Percentiles rank a stretch among this genome's conserved stretches.
Conservation (phyloP, 2,329 filamentous ascomycete genomes). For the Fusarium humuli region DNA sequence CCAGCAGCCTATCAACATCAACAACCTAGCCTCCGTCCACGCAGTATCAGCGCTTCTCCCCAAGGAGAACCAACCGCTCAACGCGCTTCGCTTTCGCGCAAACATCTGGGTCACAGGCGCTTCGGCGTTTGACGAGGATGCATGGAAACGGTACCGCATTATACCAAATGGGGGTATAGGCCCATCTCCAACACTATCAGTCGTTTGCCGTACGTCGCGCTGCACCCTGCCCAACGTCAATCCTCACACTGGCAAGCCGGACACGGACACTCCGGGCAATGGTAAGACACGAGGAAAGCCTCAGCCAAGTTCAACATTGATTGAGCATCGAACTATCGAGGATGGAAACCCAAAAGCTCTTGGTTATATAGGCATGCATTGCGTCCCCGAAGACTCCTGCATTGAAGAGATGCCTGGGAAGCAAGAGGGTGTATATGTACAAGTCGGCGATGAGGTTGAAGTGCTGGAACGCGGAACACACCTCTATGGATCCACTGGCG, state of each 20-base stretch:
- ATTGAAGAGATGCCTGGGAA: conserved; percentile 15
- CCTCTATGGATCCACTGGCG: conserved; percentile 44
- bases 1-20: conserved; percentile 38
- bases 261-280: conserved; percentile 1
- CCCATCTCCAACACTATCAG: conserved; percentile 13
- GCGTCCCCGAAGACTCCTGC: conserved; percentile 44
- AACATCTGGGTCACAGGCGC: conserved; percentile 36
- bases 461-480: conserved; percentile 46
- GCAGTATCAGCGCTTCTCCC: conserved; percentile 28
- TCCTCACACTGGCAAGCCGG: conserved; percentile 20
- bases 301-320: conserved; percentile 45
- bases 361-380: conserved; percentile 49
- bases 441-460: conserved; percentile 47
- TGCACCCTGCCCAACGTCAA: conserved; percentile 37
- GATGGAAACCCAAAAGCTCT: conserved; percentile 44
- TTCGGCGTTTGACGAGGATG: conserved; percentile 32
- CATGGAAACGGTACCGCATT: conserved; percentile 31
- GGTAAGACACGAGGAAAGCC: conserved; percentile 38
- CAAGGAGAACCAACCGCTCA: conserved; percentile 28
- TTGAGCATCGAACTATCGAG: conserved; percentile 41
- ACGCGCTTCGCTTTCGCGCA: conserved; percentile 35
- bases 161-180: background rate
- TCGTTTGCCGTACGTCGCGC: conserved; percentile 37
- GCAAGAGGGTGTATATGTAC: conserved; percentile 24
- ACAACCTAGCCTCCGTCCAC: conserved; percentile 32